Evolutionary conservation across 805 yeast genomes (phyloP).

Genomic region (Spathaspora boniae): DNA sequence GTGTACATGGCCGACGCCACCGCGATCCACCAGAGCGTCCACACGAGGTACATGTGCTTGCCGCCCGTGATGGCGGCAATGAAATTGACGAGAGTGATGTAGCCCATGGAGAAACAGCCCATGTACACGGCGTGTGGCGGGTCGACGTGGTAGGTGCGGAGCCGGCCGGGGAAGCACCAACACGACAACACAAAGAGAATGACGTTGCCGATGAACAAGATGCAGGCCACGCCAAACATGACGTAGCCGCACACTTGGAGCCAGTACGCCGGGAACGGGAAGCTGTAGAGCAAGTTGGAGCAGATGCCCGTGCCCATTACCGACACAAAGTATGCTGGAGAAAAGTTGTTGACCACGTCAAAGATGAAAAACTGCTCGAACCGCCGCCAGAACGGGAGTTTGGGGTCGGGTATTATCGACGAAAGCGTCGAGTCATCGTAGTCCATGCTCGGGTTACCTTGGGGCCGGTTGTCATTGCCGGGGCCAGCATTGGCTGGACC

Average conservation of each 20-base stretch:
- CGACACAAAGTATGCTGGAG: slow-evolving; percentile 63
- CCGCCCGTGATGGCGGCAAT: slow-evolving; percentile 31
- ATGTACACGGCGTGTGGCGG: slow-evolving; percentile 56
- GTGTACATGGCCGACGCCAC: slow-evolving; percentile 51
- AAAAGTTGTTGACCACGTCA: slow-evolving; percentile 16
- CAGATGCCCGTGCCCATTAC: slow-evolving; percentile 88
- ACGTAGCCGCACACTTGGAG: slow-evolving; percentile 53
- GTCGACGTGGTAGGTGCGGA: slow-evolving; percentile 20
- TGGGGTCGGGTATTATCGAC: slow-evolving; percentile 2
- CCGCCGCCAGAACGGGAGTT: slow-evolving; percentile 5
- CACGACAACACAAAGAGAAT: slow-evolving; percentile 40
- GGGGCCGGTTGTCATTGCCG: neutral
- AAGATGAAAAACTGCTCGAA: slow-evolving; percentile 3
- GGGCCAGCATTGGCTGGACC: no score
- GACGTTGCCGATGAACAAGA: slow-evolving; percentile 43
- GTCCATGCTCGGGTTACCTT: slow-evolving; percentile 6
- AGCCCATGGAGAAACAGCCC: slow-evolving; percentile 84
- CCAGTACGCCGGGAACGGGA: slow-evolving; percentile 66
- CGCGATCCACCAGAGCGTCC: slow-evolving; percentile 74
- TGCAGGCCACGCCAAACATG: slow-evolving; percentile 57
- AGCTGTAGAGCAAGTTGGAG: slow-evolving; percentile 54
- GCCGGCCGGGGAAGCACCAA: slow-evolving; percentile 28
- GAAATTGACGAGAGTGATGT: slow-evolving; percentile 60
- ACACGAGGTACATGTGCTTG: slow-evolving; percentile 19
- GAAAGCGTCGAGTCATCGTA: slow-evolving; percentile 7